A percentile compares a stretch with the other conserved stretches of the same genome.
Conservation (phyloP, 805 yeast genomes). For the Pichia insulana region DNA sequence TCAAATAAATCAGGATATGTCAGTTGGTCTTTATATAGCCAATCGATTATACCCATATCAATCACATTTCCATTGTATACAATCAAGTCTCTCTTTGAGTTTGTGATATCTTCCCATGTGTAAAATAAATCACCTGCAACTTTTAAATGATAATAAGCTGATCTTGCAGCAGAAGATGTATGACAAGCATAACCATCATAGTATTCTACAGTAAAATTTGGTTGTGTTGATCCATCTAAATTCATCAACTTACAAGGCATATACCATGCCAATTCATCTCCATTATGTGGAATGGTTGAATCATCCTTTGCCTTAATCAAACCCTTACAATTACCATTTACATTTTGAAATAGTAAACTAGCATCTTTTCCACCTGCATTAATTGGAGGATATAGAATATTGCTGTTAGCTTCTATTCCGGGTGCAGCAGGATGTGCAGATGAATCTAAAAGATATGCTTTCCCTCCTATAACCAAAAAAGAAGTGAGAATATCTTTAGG, state of each 20-base stretch:
- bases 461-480: conserved; percentile 70
- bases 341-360: conserved; percentile 79
- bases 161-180: conserved; percentile 61
- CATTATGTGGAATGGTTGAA: conserved; percentile 60
- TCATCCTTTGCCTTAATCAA: conserved; percentile 62
- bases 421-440: conserved; percentile 76
- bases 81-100: conserved; percentile 63
- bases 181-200: conserved; percentile 91
- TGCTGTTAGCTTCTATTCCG: conserved; percentile 63
- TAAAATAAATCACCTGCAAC: conserved; percentile 71
- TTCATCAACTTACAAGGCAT: conserved; percentile 78
- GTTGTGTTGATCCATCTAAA: conserved; percentile 63
- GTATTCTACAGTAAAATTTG: conserved; percentile 53
- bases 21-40: conserved; percentile 65
- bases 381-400: conserved; percentile 74
- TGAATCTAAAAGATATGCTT: conserved; percentile 60
- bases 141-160: conserved; percentile 50
- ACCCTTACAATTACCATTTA: conserved; percentile 81
- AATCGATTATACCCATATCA: conserved; percentile 66
- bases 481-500: conserved; percentile 52
- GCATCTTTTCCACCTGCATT: conserved; percentile 87
- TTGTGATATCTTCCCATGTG: conserved; percentile 80
- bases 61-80: conserved; percentile 87
- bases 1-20: conserved; percentile 68
- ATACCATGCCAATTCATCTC: conserved; percentile 77